Base-by-base conservation (phyloP, 495 filamentous ascomycete species). In the Penicillium manginii region DNA sequence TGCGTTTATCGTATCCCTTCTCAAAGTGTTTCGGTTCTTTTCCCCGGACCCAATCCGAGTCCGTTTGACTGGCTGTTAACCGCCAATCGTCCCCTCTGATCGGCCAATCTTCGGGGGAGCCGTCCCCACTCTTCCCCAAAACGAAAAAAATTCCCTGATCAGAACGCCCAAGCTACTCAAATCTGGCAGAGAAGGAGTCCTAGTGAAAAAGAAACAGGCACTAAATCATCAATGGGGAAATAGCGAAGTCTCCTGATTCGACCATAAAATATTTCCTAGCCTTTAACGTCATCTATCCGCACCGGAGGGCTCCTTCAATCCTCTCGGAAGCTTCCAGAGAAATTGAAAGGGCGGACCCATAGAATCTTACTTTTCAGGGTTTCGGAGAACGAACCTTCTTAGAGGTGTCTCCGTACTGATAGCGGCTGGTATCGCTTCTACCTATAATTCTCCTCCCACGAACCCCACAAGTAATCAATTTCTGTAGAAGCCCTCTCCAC, bases 371-470 rank as follows among this genome's bases (percentile, higher is more conserved):
- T 18, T 48, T 12, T 56, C 51, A 66, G 57, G 62, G 52, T 58
- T 61, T 69, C 63, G 66, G 66, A 59, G 52, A 49, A 52, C 9
- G 58, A 63, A 57, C 66, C 55, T 63, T 66, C 57, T 63, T 52
- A 51, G 61, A 59, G 29, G n/a, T 17, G 49, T 33, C 54, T 60
- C 65, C 65, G 65, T 23, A 42, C n/a, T 59, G 45, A 54, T 54
- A 40, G 22, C 46, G 33, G 15, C 39, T 37, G 14, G 14, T 59
- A 48, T 42, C 31, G 55, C 47, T 35, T 17, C 53, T 54, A 14
- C 55, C 47, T 23, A 50, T 57, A 33, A 22, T 22, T 39, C 45
- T 47, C 21, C 45, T 45, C 45, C 5, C 18, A 26, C 21, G 21
- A 26, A 11, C 45, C 15, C 45, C 45, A 47, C 45, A 9, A 9